Evolutionary conservation across 495 filamentous ascomycete genomes (phyloP), one percentile per base, ranked within the genome.

Genomic region (Podospora didyma): DNA sequence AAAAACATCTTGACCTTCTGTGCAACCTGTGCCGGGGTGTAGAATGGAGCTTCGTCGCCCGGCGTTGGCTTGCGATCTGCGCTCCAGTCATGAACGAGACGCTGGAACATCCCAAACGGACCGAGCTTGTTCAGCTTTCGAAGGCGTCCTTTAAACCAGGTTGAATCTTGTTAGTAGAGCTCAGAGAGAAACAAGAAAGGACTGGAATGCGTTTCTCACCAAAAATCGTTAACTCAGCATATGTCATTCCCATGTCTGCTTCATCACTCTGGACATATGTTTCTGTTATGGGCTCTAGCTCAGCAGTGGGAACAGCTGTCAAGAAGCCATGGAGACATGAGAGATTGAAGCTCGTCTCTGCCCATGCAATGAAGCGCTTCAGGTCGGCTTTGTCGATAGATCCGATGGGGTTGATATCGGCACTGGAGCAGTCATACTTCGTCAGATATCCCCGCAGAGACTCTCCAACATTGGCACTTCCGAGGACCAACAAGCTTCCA

Each of bases 201-300:
- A 31, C n/a, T n/a, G n/a, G 26, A 31, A 9, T 4, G 9, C 4
- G 9, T 31, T 31, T 9, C 26, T 31, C 26, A 1, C 68, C 69
- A 34, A 70, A 73, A 35, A 57, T 58, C 34, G 64, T 67, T 28
- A 70, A 71, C 50, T 85, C 82, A 21, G 71, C 69, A 44, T 85
- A 85, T 60, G 7, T 37, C 39, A 42, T 42, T 7, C 39, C 39
- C 39, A 16, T 42, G n/a, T 17, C 39, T 2, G 75, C 86, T 71
- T 96, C 91, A 65, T 95, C 85, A 22, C 66, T 73, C 60, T 89
- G 84, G 19, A 54, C 79, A 61, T 89, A 88, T 16, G 71, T 74
- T 0, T 81, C 69, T 1, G 89, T 89, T 24, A 91, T 85, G 12
- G 92, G 92, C 61, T 92, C 88, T n/a, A 96, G 79, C 68, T 96